phyloP scores from a whole-genome alignment of 495 filamentous ascomycete genomes.

The Hypoxylon fuscum region DNA sequence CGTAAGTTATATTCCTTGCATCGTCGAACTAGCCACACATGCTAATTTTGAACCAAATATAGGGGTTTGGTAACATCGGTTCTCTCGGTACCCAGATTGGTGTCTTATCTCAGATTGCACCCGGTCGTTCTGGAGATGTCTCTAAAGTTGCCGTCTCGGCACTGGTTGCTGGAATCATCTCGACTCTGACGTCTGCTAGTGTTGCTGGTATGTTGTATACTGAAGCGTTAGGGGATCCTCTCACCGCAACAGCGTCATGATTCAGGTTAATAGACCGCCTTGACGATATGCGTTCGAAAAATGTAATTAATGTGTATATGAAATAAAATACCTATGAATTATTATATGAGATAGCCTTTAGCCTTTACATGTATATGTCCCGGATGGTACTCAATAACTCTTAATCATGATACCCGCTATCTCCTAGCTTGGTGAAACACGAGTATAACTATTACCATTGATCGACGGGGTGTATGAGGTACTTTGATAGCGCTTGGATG shows the following conservation, averaged over 20 bases:
- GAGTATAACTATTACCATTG: too few species aligned
- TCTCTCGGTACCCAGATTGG: slow-evolving; percentile 88
- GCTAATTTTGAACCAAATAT: slow-evolving; percentile 36
- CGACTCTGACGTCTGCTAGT: slow-evolving; percentile 80
- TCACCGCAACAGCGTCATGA: not conserved
- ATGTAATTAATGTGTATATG: not conserved
- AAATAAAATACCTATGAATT: slow-evolving; percentile 1
- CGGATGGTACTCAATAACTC: too few species aligned
- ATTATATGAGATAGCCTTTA: too few species aligned
- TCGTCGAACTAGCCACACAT: slow-evolving; percentile 36
- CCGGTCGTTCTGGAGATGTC: slow-evolving; percentile 76
- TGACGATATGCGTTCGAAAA: not conserved
- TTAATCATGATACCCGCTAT: too few species aligned
- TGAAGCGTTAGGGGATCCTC: slow-evolving; percentile 26
- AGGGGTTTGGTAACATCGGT: slow-evolving; percentile 80
- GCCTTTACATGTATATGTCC: too few species aligned
- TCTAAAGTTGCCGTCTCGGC: slow-evolving; percentile 79
- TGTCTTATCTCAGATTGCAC: slow-evolving; percentile 82
- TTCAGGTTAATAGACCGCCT: not conserved
- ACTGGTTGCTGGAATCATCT: slow-evolving; percentile 78
- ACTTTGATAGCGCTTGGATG: too few species aligned
- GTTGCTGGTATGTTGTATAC: slow-evolving; percentile 73
- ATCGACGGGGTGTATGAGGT: too few species aligned
- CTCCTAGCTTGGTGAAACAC: too few species aligned
- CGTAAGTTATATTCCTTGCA: slow-evolving; percentile 46